Evolutionary conservation across 768 basidiomycete species (phyloP).

Genomic region (Hirschioporus abietinus): DNA sequence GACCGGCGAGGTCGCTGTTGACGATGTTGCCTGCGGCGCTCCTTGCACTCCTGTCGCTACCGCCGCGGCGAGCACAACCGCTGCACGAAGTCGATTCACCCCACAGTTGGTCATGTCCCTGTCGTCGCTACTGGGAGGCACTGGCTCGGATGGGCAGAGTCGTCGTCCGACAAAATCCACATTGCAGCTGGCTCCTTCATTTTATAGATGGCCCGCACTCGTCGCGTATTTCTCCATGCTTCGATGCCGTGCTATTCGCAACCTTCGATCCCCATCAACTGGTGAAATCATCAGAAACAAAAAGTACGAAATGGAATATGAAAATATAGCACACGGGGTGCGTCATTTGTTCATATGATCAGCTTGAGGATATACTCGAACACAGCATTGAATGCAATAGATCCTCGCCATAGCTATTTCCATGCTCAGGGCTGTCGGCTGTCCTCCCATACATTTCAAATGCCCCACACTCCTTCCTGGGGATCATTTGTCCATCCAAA

Average conservation of each 20-base stretch:
- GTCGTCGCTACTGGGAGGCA: background rate
- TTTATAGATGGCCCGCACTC: background rate
- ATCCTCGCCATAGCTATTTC: background rate
- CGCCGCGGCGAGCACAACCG: background rate
- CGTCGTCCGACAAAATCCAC: background rate
- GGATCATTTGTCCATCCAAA: background rate
- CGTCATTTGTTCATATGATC: background rate
- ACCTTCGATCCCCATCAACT: background rate
- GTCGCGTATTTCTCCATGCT: background rate
- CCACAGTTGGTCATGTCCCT: background rate
- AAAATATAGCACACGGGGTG: background rate
- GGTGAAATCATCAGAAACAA: no score
- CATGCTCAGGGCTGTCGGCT: background rate
- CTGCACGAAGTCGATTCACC: background rate
- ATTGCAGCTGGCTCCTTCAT: background rate
- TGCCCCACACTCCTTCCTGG: background rate
- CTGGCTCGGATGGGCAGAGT: background rate
- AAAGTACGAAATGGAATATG: background rate
- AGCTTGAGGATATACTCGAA: background rate
- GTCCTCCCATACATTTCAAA: background rate
- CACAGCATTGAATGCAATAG: background rate
- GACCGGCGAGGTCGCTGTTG: constrained; percentile 13
- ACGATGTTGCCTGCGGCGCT: constrained; percentile 3
- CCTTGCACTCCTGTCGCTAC: background rate
- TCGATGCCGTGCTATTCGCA: background rate